Evolutionary conservation across 202 grass and related monocot species (phyloP), one percentile per base, ranked within the genome.

Genomic region (Cymbopogon flexuosus): DNA sequence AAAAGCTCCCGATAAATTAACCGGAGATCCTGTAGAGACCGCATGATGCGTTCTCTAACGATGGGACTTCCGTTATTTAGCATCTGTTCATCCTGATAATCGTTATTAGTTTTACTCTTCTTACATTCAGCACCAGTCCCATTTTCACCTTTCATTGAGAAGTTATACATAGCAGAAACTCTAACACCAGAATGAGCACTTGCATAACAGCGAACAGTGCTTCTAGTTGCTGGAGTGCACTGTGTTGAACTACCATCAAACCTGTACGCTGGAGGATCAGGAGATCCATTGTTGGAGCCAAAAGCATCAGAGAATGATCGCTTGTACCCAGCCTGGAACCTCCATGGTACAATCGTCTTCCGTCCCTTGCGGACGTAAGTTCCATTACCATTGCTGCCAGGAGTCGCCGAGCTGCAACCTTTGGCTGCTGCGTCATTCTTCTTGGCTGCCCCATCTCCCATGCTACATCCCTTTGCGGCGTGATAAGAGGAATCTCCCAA

Each of bases 281-380:
- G 23, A 56, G 34, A 49, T 72, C 34, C 78, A 62, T 6, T 71
- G 36, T 77, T 65, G 7, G 76, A 79, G 46, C 51, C 79, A 57
- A 86, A 87, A 45, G 76, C 88, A 79, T 87, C 73, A 3, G 78
- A 83, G 79, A 86, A 91, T 21, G 83, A 81, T 43, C 88, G 81
- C 78, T 85, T 93, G 81, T 83, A 91, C 8, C 88, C 81, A 1
- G 54, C 33, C 74, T 97, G 89, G 71, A 97, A 97, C 60, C 91
- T 91, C 93, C 93, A 97, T 22, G 89, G 70, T 11, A 46, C 76
- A 7, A 93, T 40, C 57, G 23, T 29, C 75, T 97, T 97, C 57
- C 30, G 56, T 15, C 89, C 76, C 82, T 81, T 93, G 10, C 78
- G 77, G 75, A 57, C 51, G 72, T 73, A 72, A 13, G 41, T 63